A percentile compares a stretch with the other conserved stretches of the same genome.
phyloP scores from a whole-genome alignment of 2,329 filamentous ascomycete species.

The Trichoderma lentiforme region DNA sequence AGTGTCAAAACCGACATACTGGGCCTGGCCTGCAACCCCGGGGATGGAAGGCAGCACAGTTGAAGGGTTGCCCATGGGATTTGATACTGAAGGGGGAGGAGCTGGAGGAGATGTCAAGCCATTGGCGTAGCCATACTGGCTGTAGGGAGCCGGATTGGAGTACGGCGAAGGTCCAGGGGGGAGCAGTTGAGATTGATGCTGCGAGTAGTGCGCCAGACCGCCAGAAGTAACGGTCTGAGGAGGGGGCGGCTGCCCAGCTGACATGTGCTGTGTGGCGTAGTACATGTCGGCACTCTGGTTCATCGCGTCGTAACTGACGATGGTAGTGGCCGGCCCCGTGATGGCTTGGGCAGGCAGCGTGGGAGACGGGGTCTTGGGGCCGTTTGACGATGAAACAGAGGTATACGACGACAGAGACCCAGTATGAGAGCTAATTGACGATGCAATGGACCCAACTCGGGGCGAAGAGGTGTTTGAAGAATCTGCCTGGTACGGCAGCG shows the following conservation, averaged over 20 bases:
- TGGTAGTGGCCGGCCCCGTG: conserved; percentile 31
- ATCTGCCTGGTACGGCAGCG: conserved; percentile 65
- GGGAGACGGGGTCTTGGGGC: conserved; percentile 75
- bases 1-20: conserved; percentile 67
- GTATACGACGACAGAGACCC: conserved; percentile 55
- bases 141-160: conserved; percentile 57
- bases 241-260: conserved; percentile 68
- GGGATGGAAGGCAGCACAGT: conserved; percentile 66
- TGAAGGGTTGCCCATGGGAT: conserved; percentile 60
- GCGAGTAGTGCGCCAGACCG: conserved; percentile 71
- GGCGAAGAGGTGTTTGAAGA: conserved; percentile 72
- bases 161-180: conserved; percentile 72
- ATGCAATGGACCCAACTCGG: conserved; percentile 72
- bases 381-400: conserved; percentile 55
- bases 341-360: conserved; percentile 53
- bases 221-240: conserved; percentile 75
- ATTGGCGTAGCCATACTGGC: conserved; percentile 70
- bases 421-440: conserved; percentile 48
- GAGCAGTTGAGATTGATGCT: conserved; percentile 71
- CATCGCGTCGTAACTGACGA: conserved; percentile 56
- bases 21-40: conserved; percentile 49
- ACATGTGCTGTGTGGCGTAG: conserved; percentile 71
- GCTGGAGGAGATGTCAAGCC: conserved; percentile 78
- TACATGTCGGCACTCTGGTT: conserved; percentile 86
- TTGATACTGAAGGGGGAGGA: conserved; percentile 64